Percentiles rank a stretch among this genome's conserved stretches.
phyloP scores from a whole-genome alignment of 345 rosid species.

The Citrus glauca region DNA sequence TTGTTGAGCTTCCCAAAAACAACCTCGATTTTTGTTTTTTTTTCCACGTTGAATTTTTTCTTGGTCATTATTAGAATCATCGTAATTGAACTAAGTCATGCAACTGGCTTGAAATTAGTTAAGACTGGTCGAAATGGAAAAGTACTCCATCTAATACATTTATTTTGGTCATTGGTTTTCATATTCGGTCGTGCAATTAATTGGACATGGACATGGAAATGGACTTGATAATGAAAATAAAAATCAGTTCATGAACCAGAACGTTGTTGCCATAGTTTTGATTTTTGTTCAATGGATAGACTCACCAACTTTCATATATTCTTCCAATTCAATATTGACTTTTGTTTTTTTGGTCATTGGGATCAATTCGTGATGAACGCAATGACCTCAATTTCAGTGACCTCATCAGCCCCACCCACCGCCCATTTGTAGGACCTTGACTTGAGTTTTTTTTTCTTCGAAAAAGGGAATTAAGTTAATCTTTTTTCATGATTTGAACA shows the following conservation, averaged over 20 bases:
- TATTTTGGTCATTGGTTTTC: slow-evolving; percentile 5
- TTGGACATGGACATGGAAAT: slow-evolving; percentile 1
- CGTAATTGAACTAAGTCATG: background rate
- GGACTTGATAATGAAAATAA: background rate
- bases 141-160: background rate
- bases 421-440: background rate
- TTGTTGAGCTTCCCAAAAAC: background rate
- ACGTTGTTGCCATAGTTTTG: background rate
- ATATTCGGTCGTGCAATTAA: slow-evolving; percentile 4
- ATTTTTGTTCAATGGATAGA: background rate
- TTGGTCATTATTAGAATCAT: background rate
- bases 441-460: background rate
- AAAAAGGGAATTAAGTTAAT: background rate
- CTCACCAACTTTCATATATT: background rate
- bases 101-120: background rate
- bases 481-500: background rate
- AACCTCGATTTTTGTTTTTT: background rate
- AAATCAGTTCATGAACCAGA: background rate
- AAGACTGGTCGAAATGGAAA: background rate
- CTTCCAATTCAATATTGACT: background rate
- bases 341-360: background rate
- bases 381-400: background rate
- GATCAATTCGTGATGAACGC: background rate
- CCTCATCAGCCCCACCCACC: background rate
- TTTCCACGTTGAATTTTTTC: background rate